Evolutionary conservation across 805 yeast species (phyloP).

Genomic region (Cyberlindnera petersonii): DNA sequence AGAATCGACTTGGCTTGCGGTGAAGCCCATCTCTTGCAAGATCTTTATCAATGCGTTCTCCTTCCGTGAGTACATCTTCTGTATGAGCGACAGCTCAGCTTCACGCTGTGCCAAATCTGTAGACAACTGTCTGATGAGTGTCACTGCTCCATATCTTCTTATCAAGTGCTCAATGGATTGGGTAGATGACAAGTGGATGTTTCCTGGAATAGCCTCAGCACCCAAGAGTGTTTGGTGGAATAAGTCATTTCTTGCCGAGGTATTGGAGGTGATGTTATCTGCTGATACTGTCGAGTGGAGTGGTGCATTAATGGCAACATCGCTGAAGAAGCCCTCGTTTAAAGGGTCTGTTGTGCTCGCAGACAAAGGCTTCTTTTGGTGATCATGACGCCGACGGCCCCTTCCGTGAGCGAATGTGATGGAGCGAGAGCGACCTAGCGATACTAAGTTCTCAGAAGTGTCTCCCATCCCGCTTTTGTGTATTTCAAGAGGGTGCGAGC

Average conservation of each 20-base stretch:
- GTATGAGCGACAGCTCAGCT: conserved; percentile 38
- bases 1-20: conserved; percentile 35
- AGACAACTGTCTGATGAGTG: conserved; percentile 44
- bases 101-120: conserved; percentile 45
- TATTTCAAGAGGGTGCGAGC: too few relatives aligned
- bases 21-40: conserved; percentile 35
- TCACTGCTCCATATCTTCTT: conserved; percentile 31
- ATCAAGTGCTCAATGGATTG: conserved; percentile 31
- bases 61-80: conserved; percentile 31
- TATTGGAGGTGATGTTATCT: conserved; percentile 10
- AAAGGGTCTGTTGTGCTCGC: background rate
- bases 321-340: background rate
- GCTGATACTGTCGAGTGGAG: conserved; percentile 16
- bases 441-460: conserved; percentile 1
- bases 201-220: conserved; percentile 30
- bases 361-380: background rate
- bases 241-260: conserved; percentile 4
- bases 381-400: conserved; percentile 7
- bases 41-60: conserved; percentile 34
- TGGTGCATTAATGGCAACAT: conserved; percentile 12
- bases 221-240: conserved; percentile 12
- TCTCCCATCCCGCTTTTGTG: too few relatives aligned
- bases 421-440: conserved; percentile 13
- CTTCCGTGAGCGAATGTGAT: conserved; percentile 16
- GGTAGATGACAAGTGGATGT: conserved; percentile 31